Percentiles rank a stretch among this genome's conserved stretches.
These are phyloP conservation scores for Gloeostereum incarnatum DNA, from an alignment of 768 basidiomycete species.

Conservation along the genomic window DNA sequence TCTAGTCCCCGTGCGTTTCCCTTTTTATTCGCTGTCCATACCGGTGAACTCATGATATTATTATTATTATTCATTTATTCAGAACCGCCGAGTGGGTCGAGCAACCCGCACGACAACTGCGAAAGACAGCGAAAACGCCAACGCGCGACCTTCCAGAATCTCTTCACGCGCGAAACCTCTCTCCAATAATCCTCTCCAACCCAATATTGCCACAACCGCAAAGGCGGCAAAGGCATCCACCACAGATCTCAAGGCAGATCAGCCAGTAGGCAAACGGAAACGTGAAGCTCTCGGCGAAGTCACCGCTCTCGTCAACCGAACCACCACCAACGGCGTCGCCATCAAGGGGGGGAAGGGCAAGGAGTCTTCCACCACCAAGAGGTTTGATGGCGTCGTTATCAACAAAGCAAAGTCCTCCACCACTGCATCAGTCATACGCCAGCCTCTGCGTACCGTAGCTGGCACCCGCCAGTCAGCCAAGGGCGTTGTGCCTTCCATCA, in stretches of 20 bases:
- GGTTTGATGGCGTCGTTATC: slow-evolving; percentile 41
- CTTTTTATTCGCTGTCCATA: no score
- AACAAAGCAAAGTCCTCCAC: slow-evolving; percentile 19
- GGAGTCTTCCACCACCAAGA: slow-evolving; percentile 28
- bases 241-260: slow-evolving; percentile 35
- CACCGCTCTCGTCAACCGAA: slow-evolving; percentile 31
- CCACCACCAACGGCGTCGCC: slow-evolving; percentile 22
- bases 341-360: slow-evolving; percentile 50
- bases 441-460: slow-evolving; percentile 27
- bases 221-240: slow-evolving; percentile 29
- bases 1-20: no score
- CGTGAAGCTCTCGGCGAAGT: slow-evolving; percentile 72
- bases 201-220: slow-evolving; percentile 27
- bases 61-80: no score
- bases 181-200: slow-evolving; percentile 23
- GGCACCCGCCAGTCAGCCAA: slow-evolving; percentile 15
- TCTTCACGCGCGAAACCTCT: slow-evolving; percentile 53
- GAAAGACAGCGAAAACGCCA: slow-evolving; percentile 65
- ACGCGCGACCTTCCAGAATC: slow-evolving; percentile 50
- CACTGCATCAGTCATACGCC: slow-evolving; percentile 23
- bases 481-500: slow-evolving; percentile 10
- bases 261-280: slow-evolving; percentile 55
- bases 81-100: slow-evolving; percentile 63
- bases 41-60: no score
- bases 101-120: slow-evolving; percentile 39